phyloP scores from a whole-genome alignment of 345 rosid genomes.

The Schrenkiella parvula region DNA sequence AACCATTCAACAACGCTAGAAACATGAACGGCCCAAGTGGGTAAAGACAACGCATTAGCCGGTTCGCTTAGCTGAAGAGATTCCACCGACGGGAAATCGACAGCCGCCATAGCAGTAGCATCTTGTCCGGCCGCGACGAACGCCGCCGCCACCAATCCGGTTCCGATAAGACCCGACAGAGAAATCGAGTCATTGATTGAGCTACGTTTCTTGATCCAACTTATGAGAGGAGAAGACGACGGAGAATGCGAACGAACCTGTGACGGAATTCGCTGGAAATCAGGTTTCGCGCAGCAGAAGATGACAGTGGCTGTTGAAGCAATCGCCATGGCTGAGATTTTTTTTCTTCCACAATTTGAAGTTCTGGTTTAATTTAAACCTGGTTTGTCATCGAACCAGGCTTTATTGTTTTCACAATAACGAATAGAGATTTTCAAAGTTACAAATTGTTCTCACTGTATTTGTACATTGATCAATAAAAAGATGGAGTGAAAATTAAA shows the following conservation, averaged over 20 bases:
- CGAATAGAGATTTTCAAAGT: too few species aligned
- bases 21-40: conserved; percentile 91
- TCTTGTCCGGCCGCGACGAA: conserved; percentile 33
- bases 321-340: conserved; percentile 42
- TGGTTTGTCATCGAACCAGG: conserved; percentile 1
- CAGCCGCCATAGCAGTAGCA: conserved; percentile 41
- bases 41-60: conserved; percentile 80
- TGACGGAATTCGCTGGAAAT: conserved; percentile 13
- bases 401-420: neutral
- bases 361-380: conserved; percentile 21
- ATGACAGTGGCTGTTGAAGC: conserved; percentile 33
- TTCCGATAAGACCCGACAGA: conserved; percentile 47
- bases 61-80: conserved; percentile 63
- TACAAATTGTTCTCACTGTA: too few species aligned
- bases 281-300: conserved; percentile 28
- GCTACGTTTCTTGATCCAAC: neutral
- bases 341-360: neutral
- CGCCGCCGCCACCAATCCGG: conserved; percentile 47
- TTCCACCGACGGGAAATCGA: conserved; percentile 27
- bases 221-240: neutral
- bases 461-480: too few species aligned
- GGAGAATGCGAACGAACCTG: conserved; percentile 10
- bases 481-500: too few species aligned
- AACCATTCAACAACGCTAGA: conserved; percentile 94
- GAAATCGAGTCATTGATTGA: conserved; percentile 21